Evolutionary conservation across 2,329 filamentous ascomycete species (phyloP).

Genomic region (Apiospora koreana): DNA sequence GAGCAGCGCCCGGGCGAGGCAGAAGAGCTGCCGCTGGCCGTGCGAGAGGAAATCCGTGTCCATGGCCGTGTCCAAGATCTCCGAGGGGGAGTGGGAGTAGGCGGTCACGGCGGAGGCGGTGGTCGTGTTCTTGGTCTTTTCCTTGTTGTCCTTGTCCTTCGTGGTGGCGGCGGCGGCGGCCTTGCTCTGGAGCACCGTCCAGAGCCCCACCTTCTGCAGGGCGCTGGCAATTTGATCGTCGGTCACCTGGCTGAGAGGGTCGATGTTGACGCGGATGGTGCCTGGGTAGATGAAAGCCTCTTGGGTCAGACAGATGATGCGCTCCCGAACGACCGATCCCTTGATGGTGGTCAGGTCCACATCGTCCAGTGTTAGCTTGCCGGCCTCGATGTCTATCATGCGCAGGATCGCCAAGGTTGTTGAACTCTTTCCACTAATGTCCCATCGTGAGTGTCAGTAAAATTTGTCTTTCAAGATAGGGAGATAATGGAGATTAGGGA

Average conservation of each 20-base stretch:
- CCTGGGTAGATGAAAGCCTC: constrained; percentile 19
- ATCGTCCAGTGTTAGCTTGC: constrained; percentile 17
- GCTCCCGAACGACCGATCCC: constrained; percentile 14
- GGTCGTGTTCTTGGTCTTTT: neutral
- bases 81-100: neutral
- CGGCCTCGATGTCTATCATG: constrained; percentile 15
- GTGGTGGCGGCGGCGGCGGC: constrained; percentile 45
- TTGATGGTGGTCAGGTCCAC: constrained; percentile 15
- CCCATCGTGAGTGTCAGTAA: neutral
- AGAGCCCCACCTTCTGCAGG: constrained; percentile 17
- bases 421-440: constrained; percentile 22
- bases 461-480: too few species aligned
- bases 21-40: constrained; percentile 66
- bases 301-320: constrained; percentile 17
- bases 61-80: constrained; percentile 12
- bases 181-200: constrained; percentile 14
- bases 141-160: constrained; percentile 29
- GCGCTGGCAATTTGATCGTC: constrained; percentile 14
- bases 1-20: constrained; percentile 63
- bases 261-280: constrained; percentile 16
- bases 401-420: constrained; percentile 16
- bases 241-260: constrained; percentile 7
- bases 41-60: constrained; percentile 44
- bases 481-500: neutral
- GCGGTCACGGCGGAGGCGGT: constrained; percentile 34